Conservation (phyloP, 1,284 basidiomycete species). For the Papiliotrema laurentii region DNA sequence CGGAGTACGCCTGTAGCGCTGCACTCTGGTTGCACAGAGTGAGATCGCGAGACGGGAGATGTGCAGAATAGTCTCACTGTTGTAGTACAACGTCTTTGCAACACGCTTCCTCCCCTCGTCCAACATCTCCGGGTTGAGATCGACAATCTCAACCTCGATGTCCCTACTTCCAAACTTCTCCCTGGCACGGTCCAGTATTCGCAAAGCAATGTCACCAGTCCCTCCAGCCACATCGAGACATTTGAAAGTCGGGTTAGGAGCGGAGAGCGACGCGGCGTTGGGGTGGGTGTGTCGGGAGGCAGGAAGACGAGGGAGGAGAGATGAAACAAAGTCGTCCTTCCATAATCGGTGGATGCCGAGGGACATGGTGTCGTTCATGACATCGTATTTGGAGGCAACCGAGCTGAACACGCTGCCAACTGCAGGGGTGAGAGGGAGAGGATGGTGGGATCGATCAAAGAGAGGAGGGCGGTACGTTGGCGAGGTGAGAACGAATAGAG, state of each 20-base stretch:
- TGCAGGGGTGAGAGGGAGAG: conserved; percentile 6
- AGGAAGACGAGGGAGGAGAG: conserved; percentile 62
- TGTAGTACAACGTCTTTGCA: conserved; percentile 93
- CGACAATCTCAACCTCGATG: conserved; percentile 83
- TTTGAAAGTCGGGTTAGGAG: conserved; percentile 34
- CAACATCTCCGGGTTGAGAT: conserved; percentile 95
- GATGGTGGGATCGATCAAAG: not conserved
- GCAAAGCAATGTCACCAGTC: conserved; percentile 93
- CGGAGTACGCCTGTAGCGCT: not conserved
- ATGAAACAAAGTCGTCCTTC: conserved; percentile 89
- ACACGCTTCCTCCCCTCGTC: conserved; percentile 86
- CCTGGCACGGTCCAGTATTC: conserved; percentile 86
- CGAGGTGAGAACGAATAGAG: not conserved
- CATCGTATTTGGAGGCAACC: conserved; percentile 91
- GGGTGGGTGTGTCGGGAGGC: conserved; percentile 39
- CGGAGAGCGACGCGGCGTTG: conserved; percentile 8
- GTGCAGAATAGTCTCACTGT: conserved; percentile 61
- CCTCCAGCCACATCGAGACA: conserved; percentile 98
- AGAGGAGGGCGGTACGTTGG: not conserved
- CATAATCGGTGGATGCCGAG: conserved; percentile 93
- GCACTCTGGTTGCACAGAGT: too few relatives aligned
- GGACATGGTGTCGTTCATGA: conserved; percentile 99
- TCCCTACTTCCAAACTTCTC: conserved; percentile 84
- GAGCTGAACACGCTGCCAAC: conserved; percentile 93
- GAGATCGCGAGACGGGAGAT: too few relatives aligned